Conservation (phyloP, 345 rosid genomes). For the Rhodomyrtus tomentosa region DNA sequence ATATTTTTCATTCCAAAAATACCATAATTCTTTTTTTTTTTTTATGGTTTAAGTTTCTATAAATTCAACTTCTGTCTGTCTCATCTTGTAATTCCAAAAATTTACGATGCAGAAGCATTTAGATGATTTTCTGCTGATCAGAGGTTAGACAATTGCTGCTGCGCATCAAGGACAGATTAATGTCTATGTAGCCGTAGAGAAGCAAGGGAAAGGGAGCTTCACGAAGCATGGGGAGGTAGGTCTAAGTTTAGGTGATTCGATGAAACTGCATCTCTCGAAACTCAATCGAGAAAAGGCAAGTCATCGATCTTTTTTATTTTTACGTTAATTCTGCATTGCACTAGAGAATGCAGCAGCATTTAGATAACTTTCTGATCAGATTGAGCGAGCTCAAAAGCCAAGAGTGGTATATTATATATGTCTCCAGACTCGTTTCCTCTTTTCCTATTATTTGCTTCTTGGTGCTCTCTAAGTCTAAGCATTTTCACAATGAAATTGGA, state of each 20-base stretch:
- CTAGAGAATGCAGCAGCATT: not conserved
- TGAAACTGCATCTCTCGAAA: slow-evolving; percentile 55
- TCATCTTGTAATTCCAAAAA: not conserved
- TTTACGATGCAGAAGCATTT: not conserved
- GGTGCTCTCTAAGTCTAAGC: too few relatives aligned
- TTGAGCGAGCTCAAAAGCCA: not conserved
- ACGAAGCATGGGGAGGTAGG: slow-evolving; percentile 86
- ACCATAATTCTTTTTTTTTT: not conserved
- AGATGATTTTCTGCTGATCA: not conserved
- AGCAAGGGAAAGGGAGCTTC: slow-evolving; percentile 69
- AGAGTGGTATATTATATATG: too few relatives aligned
- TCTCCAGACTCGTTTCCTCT: too few relatives aligned
- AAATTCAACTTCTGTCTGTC: not conserved
- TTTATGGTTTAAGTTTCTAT: not conserved
- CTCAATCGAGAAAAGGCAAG: slow-evolving; percentile 81
- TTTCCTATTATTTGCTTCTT: too few relatives aligned
- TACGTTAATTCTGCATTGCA: too few relatives aligned
- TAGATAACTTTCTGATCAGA: not conserved
- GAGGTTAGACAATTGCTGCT: slow-evolving; percentile 41
- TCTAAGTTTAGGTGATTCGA: slow-evolving; percentile 63
- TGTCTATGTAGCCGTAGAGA: slow-evolving; percentile 36
- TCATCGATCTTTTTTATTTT: not conserved
- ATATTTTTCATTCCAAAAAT: not conserved
- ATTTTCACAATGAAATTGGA: not conserved
- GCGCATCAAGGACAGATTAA: slow-evolving; percentile 16